Evolutionary conservation across 176 grass and related monocot genomes (phyloP), one percentile per base, ranked within the genome.

Genomic region (Tillandsia fasciculata): DNA sequence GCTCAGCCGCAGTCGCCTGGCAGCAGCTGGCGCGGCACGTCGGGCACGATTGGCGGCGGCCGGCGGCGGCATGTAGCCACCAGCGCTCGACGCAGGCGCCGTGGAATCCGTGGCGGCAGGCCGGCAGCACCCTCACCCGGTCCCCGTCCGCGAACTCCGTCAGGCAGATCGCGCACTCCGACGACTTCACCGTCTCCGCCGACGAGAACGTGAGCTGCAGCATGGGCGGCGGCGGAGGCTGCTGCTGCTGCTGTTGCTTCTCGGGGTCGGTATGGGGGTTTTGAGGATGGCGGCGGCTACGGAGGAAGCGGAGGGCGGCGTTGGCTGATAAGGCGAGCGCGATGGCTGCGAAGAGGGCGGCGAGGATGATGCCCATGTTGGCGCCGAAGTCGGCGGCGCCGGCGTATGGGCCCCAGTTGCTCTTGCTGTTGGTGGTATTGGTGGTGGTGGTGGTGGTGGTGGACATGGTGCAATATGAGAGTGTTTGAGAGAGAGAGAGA

Each of bases 71-170:
- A 77, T 11, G 63, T 61, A 9, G 2, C 9, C 51, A 92, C 90
- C 90, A 92, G 77, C 79, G 50, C 48, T 92, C 90, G 75, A 92
- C 71, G 69, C 90, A 92, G 51, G 14, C 20, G 9, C 82, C 86
- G 54, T 88, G 90, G 83, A 92, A 88, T 50, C 77, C 85, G 70
- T 92, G 90, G 9, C 48, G 73, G 65, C 90, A 92, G 67, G 75
- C 74, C 0, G 85, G 85, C 26, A 91, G 90, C 9, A 83, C 66
- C 2, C 77, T 65, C 66, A 92, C 49, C 49, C 14, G 80, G 64
- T 88, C 85, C 1, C 82, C 90, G 42, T 91, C 84, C 2, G 71
- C 29, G 76, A 91, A 91, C 57, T 91, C 88, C 59, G 85, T 78
- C 79, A 87, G 64, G 72, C 85, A 91, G 51, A 91, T 91, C 53